Base-by-base conservation (phyloP, 257 asterid species). In the Solanum pimpinellifolium region DNA sequence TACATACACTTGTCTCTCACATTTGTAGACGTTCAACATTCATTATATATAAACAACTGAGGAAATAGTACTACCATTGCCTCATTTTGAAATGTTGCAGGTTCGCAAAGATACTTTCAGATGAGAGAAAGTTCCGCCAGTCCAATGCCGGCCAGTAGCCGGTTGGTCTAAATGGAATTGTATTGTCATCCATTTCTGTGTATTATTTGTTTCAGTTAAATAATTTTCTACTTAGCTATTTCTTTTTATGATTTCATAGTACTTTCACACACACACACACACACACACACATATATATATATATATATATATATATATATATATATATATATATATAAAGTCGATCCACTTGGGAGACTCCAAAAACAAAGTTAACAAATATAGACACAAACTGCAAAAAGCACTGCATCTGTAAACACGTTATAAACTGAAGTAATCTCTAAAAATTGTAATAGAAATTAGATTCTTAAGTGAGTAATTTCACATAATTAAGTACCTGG, bases 91-190 rank as follows among this genome's bases (percentile, higher is more conserved):
- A 8, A 7, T 13, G n/a, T 72, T 62, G 70, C 90, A 92, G 97
- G 91, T 90, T 76, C 46, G 97, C 97, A 2, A 88, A 92, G 88
- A 35, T 83, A 86, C 95, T 94, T 20, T 93, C 94, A 1, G 92
- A 90, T 4, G 97, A 94, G 86, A 90, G 91, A 87, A 89, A 87
- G 33, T 31, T 83, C 75, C 91, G 94, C 31, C 66, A 80, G 27
- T 15, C 68, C 84, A 78, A 46, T 15, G 11, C 41, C 60, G 2
- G 10, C n/a, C 5, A n/a, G 84, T 44, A 44, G 41, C 37, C 27
- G 41, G 66, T 4, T 16, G 20, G 18, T 80, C 18, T 47, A 47
- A 10, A 27, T 27, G 66, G 11, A 39, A 78, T 44, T 46, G 84
- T 25, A 25, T 47, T 27, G 65, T 27, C 41, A 68, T 18, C 1